Percentiles rank a stretch among this genome's conserved stretches.
phyloP scores from a whole-genome alignment of 208 protist species.

The Wallacemonas sp. region DNA sequence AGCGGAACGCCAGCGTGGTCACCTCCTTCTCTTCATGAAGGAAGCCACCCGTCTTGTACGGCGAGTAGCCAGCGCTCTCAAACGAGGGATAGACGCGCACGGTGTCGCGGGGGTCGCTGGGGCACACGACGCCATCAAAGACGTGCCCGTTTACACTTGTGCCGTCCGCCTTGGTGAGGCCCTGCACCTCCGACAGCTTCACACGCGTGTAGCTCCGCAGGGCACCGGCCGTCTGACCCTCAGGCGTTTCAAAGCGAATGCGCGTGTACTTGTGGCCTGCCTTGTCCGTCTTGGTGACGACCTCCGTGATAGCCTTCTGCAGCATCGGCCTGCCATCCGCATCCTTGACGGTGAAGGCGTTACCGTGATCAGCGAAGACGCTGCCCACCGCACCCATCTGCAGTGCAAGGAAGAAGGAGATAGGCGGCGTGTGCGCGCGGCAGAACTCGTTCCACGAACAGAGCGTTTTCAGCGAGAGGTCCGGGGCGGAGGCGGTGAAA shows the following conservation, averaged over 20 bases:
- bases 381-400: slow-evolving; percentile 67
- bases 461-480: slow-evolving; percentile 72
- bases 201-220: slow-evolving; percentile 86
- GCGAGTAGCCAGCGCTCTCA: slow-evolving; percentile 58
- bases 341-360: slow-evolving; percentile 77
- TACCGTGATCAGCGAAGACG: slow-evolving; percentile 85
- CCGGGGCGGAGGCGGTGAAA: slow-evolving; percentile 72
- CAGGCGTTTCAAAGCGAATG: slow-evolving; percentile 81
- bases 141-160: slow-evolving; percentile 62
- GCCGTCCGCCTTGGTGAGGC: slow-evolving; percentile 56
- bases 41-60: slow-evolving; percentile 85
- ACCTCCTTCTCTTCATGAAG: slow-evolving; percentile 84
- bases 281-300: slow-evolving; percentile 58
- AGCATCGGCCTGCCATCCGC: slow-evolving; percentile 76
- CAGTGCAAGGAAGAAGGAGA: slow-evolving; percentile 82
- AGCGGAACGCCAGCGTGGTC: slow-evolving; percentile 48
- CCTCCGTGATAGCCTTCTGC: slow-evolving; percentile 75
- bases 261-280: slow-evolving; percentile 63
- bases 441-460: slow-evolving; percentile 78
- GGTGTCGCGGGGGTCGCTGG: slow-evolving; percentile 66
- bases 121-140: slow-evolving; percentile 80
- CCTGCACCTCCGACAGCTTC: slow-evolving; percentile 83
- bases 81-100: slow-evolving; percentile 88
- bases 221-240: slow-evolving; percentile 79
- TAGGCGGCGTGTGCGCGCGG: slow-evolving; percentile 41